phyloP scores from a whole-genome alignment of 352 stramenopile genomes.

The Phytophthora capsici region DNA sequence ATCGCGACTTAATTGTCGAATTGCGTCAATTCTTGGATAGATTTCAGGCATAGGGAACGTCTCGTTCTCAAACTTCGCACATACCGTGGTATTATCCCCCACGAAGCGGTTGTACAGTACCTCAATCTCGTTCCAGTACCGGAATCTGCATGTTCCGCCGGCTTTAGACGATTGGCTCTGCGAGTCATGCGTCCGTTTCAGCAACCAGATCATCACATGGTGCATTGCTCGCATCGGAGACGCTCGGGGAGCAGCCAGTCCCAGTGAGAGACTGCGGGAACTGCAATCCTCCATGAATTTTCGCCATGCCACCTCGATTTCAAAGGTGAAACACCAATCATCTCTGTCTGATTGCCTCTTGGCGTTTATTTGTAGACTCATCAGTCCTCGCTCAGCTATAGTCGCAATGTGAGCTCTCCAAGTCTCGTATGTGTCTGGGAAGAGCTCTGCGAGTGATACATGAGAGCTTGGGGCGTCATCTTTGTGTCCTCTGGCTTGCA shows the following conservation, averaged over 20 bases:
- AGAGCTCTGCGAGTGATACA: conserved; percentile 33
- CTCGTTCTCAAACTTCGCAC: conserved; percentile 17
- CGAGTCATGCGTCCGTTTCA: conserved; percentile 32
- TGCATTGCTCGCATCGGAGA: conserved; percentile 39
- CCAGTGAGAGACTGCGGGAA: conserved; percentile 1
- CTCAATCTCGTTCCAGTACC: conserved; percentile 64
- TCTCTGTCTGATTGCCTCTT: neutral
- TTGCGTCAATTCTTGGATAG: conserved; percentile 56
- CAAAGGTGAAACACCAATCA: conserved; percentile 35
- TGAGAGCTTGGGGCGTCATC: conserved; percentile 1
- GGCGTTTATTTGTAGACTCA: conserved; percentile 46
- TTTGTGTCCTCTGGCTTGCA: conserved; percentile 3
- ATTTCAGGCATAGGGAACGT: conserved; percentile 66
- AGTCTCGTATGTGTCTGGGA: conserved; percentile 17
- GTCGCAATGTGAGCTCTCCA: conserved; percentile 25
- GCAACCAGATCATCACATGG: conserved; percentile 66
- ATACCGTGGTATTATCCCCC: conserved; percentile 3
- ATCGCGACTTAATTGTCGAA: conserved; percentile 39
- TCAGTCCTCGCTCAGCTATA: conserved; percentile 35
- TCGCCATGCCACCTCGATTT: conserved; percentile 45
- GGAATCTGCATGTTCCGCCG: conserved; percentile 40
- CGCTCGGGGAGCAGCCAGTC: conserved; percentile 12
- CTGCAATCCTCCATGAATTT: conserved; percentile 30
- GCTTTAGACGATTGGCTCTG: neutral
- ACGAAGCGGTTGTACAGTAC: conserved; percentile 48